These are phyloP conservation scores for Coemansia javaensis DNA, from an alignment of 192 early-diverging fungal genomes.

Conservation along the genomic window DNA sequence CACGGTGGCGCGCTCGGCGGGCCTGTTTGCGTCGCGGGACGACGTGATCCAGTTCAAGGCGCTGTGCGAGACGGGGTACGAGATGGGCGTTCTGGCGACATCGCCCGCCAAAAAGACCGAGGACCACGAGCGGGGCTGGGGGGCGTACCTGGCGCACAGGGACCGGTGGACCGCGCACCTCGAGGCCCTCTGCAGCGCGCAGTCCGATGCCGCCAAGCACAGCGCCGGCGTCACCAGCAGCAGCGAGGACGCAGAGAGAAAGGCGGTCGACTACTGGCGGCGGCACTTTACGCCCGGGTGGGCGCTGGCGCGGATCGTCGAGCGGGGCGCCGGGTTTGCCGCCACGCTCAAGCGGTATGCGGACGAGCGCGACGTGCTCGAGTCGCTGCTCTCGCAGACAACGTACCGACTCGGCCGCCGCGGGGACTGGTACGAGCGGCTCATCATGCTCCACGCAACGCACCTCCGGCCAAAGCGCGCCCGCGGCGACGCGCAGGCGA, in stretches of 20 bases:
- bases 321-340: slow-evolving; percentile 51
- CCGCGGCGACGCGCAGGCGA: slow-evolving; percentile 7
- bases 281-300: slow-evolving; percentile 54
- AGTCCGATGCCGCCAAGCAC: not conserved
- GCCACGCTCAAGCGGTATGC: slow-evolving; percentile 54
- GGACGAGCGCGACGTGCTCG: slow-evolving; percentile 53
- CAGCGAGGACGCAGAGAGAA: not conserved
- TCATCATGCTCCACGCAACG: slow-evolving; percentile 57
- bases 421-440: slow-evolving; percentile 64
- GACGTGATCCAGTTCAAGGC: slow-evolving; percentile 29
- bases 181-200: not conserved
- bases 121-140: slow-evolving; percentile 34
- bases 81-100: slow-evolving; percentile 23
- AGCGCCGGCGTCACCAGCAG: not conserved
- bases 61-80: slow-evolving; percentile 17
- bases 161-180: slow-evolving; percentile 16
- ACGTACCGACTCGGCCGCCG: slow-evolving; percentile 54
- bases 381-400: slow-evolving; percentile 55
- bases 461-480: slow-evolving; percentile 43
- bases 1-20: slow-evolving; percentile 24
- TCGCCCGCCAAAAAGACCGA: slow-evolving; percentile 22
- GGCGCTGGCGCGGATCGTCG: slow-evolving; percentile 56
- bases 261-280: slow-evolving; percentile 33
- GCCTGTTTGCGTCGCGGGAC: slow-evolving; percentile 37
- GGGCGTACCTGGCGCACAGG: slow-evolving; percentile 16